Conservation (phyloP, 495 filamentous ascomycete genomes). For the Ramalina peruviana region DNA sequence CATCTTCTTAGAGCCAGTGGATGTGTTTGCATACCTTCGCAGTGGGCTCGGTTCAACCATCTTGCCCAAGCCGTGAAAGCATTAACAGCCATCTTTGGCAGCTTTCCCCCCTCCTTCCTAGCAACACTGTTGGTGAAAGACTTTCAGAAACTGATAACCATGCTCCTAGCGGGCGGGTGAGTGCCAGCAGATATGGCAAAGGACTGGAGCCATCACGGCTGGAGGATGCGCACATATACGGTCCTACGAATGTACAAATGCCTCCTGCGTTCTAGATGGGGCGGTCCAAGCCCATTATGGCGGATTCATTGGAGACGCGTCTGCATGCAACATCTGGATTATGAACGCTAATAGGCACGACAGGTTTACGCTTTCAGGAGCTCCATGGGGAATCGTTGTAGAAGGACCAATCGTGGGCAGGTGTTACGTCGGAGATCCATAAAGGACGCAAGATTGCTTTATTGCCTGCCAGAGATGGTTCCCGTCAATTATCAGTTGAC, state of each 20-base stretch:
- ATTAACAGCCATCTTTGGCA: conserved; percentile 30
- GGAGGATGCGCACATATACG: conserved; percentile 30
- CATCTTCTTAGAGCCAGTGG: conserved; percentile 30
- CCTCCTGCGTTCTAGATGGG: background rate
- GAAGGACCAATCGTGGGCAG: conserved; percentile 37
- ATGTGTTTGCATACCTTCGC: conserved; percentile 37
- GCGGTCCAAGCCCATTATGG: background rate
- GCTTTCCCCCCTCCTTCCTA: conserved; percentile 21
- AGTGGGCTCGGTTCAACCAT: conserved; percentile 35
- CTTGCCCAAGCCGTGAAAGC: conserved; percentile 31
- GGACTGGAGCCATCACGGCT: conserved; percentile 25
- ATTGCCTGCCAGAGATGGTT: conserved; percentile 37
- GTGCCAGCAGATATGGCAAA: conserved; percentile 23
- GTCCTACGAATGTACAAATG: conserved; percentile 31
- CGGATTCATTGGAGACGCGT: conserved; percentile 18
- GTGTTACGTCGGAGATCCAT: conserved; percentile 4
- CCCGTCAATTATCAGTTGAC: conserved; percentile 20
- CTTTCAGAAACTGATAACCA: conserved; percentile 30
- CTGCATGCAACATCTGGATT: conserved; percentile 28
- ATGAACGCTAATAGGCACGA: conserved; percentile 32
- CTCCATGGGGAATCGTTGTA: conserved; percentile 38
- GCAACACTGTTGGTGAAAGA: conserved; percentile 6
- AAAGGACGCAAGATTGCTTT: conserved; percentile 29
- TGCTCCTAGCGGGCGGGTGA: conserved; percentile 39
- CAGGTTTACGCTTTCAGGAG: conserved; percentile 32